These are phyloP conservation scores for Dothiorella sarmentorum DNA, from an alignment of 2,329 filamentous ascomycete genomes.

Conservation along the genomic window DNA sequence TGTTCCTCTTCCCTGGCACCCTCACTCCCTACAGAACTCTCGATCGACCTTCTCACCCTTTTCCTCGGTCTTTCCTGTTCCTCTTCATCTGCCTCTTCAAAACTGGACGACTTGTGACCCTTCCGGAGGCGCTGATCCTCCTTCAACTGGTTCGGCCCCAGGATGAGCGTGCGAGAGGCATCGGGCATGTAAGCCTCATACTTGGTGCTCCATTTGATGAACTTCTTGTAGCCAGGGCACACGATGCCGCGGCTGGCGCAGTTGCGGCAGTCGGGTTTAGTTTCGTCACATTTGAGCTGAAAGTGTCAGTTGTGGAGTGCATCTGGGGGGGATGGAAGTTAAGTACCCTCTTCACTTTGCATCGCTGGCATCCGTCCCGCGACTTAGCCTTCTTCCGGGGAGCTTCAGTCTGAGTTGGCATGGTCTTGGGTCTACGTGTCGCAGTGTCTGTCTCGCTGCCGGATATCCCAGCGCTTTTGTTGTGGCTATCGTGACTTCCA, in stretches of 20 bases:
- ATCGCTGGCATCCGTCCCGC: constrained; percentile 28
- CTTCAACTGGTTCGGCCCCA: constrained; percentile 5
- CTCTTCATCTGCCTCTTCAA: not conserved
- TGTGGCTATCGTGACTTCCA: not conserved
- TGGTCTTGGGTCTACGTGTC: not conserved
- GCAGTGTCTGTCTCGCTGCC: not conserved
- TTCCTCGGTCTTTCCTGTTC: not conserved
- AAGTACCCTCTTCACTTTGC: constrained; percentile 27
- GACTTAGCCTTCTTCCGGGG: constrained; percentile 28
- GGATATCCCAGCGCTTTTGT: not conserved
- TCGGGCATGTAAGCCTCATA: constrained; percentile 44
- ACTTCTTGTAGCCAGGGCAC: constrained; percentile 48
- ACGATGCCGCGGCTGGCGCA: constrained; percentile 42
- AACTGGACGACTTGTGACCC: not conserved
- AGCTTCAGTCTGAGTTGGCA: not conserved
- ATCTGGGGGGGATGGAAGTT: not conserved
- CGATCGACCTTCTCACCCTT: not conserved
- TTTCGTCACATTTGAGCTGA: constrained; percentile 46
- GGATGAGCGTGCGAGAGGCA: constrained; percentile 2
- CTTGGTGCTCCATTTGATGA: constrained; percentile 48
- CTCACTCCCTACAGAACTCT: not conserved
- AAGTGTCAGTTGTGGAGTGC: not conserved
- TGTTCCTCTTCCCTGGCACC: not conserved
- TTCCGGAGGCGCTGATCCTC: not conserved
- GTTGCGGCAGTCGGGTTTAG: constrained; percentile 41